Percentiles rank a stretch among this genome's conserved stretches.
These are phyloP conservation scores for Mangifera indica DNA, from an alignment of 345 rosid genomes.

Conservation along the genomic window DNA sequence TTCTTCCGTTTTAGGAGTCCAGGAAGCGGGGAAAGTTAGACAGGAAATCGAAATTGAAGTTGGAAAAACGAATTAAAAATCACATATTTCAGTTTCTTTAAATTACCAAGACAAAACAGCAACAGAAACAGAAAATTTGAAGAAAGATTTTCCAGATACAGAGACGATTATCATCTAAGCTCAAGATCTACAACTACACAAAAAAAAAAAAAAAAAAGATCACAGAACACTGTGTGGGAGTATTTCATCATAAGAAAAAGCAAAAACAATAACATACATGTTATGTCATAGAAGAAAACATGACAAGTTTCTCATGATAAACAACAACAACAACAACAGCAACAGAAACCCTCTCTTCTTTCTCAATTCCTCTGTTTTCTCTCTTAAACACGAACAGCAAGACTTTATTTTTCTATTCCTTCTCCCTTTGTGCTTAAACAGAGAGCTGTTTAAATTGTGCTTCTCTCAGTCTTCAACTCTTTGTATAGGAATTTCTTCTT, in stretches of 20 bases:
- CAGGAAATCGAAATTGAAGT: background rate
- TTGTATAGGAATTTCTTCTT: background rate
- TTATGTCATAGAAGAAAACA: background rate
- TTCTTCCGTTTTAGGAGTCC: background rate
- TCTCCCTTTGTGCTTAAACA: conserved; percentile 1
- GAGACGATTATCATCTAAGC: conserved; percentile 4
- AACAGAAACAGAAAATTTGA: background rate
- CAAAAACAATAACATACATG: conserved; percentile 6
- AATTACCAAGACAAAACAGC: background rate
- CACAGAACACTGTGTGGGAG: background rate
- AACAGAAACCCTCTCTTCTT: background rate
- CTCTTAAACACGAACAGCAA: background rate
- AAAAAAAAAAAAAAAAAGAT: background rate
- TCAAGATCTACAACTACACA: conserved; percentile 20
- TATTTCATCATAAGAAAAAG: background rate
- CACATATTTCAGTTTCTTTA: background rate
- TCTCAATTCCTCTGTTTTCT: background rate
- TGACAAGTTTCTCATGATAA: background rate
- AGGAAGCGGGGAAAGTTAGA: background rate
- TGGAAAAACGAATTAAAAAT: background rate
- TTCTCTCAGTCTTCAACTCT: background rate
- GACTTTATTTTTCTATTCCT: background rate
- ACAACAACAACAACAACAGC: background rate
- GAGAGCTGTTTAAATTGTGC: background rate
- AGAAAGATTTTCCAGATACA: background rate